These are phyloP conservation scores for Colletotrichum australisinense DNA, from an alignment of 2,329 filamentous ascomycete genomes.

Conservation along the genomic window DNA sequence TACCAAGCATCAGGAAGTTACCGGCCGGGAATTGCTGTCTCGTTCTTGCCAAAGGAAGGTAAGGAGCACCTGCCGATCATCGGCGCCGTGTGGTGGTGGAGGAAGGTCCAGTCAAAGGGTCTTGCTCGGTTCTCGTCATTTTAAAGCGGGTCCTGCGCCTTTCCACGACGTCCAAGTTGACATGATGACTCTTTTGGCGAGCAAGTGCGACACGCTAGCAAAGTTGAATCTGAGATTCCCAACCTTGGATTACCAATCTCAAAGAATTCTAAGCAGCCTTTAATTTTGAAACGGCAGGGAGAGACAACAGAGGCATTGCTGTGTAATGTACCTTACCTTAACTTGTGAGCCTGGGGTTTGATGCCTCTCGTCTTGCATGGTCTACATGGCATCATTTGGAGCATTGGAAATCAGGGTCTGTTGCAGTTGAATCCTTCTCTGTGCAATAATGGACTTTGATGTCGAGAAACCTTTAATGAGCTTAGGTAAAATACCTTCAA, in stretches of 20 bases:
- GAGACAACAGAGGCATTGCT: not conserved
- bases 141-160: conserved; percentile 19
- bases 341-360: not conserved
- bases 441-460: not conserved
- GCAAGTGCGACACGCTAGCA: conserved; percentile 9
- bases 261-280: not conserved
- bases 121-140: not conserved
- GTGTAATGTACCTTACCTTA: not conserved
- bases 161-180: conserved; percentile 19
- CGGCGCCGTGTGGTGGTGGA: not conserved
- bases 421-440: not conserved
- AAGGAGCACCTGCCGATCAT: conserved; percentile 16
- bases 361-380: not conserved
- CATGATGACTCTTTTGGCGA: conserved; percentile 24
- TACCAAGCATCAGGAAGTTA: not conserved
- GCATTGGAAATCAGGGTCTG: not conserved
- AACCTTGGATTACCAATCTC: conserved; percentile 18
- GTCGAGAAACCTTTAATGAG: not conserved
- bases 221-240: not conserved
- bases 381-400: not conserved
- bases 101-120: conserved; percentile 9
- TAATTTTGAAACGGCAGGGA: not conserved
- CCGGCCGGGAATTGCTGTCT: too few relatives aligned
- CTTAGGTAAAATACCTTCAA: not conserved
- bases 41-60: not conserved